Base-by-base conservation (phyloP, 2,329 filamentous ascomycete species). In the Arthrinium puccinioides region DNA sequence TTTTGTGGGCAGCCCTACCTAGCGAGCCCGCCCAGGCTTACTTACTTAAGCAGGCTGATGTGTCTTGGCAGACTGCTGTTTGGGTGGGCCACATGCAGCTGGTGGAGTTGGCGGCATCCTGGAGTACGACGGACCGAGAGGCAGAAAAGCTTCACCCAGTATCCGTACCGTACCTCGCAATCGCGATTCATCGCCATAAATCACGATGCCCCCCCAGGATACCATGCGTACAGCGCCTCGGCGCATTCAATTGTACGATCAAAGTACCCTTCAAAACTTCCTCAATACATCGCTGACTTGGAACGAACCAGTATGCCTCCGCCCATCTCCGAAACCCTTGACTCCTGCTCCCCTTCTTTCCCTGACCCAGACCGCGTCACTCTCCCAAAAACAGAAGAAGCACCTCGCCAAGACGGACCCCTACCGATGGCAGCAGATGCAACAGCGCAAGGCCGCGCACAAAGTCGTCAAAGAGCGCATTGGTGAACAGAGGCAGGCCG, bases 391-490 rank as follows among this genome's bases (percentile, higher is more conserved):
- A 47, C 75, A 84, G 47, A 76, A 76, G 63, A 79, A 79, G 57
- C 73, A 76, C 42, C 71, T 75, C 44, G 75, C 74, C 42, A 79
- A 83, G 56, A 76, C 78, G 55, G 87, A 97, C 51, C 88, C 88
- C 1, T 96, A 94, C 57, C 72, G 82, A 42, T 76, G 84, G 62
- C 83, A 83, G 4, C 87, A 94, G 61, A 81, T 86, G 21, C 77
- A 84, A 52, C 86, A 88, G 57, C 82, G 87, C 44, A 94, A 90
- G 62, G 79, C 83, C 9, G 86, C 84, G 47, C 94, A 95, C 56
- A 59, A 90, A 31, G 76, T 83, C 53, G 79, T 87, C 36, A 87
- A 83, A 52, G 70, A 76, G 44, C 78, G 79, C 44, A 73, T 97
- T 38, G 61, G 77, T 42, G 66, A 76, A 45, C 69, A 80, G 55